Evolutionary conservation across 495 filamentous ascomycete genomes (phyloP), one percentile per base, ranked within the genome.

Genomic region (Parathielavia hyrcaniae): DNA sequence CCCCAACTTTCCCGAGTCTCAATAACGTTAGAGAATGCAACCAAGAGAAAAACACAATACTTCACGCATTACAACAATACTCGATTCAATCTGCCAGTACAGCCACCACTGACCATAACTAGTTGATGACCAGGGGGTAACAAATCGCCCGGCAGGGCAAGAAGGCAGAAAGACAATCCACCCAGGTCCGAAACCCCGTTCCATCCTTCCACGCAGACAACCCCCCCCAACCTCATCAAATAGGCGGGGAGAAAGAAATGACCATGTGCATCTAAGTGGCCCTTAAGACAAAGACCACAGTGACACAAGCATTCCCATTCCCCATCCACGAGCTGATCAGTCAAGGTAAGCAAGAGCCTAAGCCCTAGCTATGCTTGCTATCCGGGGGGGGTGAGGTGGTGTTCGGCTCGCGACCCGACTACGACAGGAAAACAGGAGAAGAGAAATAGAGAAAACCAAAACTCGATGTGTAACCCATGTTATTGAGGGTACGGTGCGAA

Each of bases 31-130:
- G 20, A 46, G 6, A 3, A 30, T 14, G 22, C 22, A n/a, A 47
- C 14, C 23, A 26, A 6, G 8, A 49, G 6, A 16, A n/a, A 14
- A n/a, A 48, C n/a, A 30, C 30, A 34, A 13, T 4, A 49, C n/a
- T 17, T 49, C 30, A 49, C 4, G 32, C 46, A 63, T 56, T 52
- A 59, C 35, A 45, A 55, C 51, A 59, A 34, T 52, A 50, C 48
- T 58, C 55, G 40, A 59, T 59, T 56, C 45, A 59, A 49, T 43
- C 50, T 59, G 55, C 34, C 44, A 58, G 54, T 48, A 55, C 47
- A 47, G 8, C 44, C 35, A 12, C 38, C 26, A 30, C 26, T 30
- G 26, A 36, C 16, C 12, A 5, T 34, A 32, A 35, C 45, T 26
- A 41, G 43, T 34, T 17, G 23, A 35, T 45, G 19, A 50, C 22